Evolutionary conservation across 2,329 filamentous ascomycete genomes (phyloP), one percentile per base, ranked within the genome.

Genomic region (Seiridium cupressi): DNA sequence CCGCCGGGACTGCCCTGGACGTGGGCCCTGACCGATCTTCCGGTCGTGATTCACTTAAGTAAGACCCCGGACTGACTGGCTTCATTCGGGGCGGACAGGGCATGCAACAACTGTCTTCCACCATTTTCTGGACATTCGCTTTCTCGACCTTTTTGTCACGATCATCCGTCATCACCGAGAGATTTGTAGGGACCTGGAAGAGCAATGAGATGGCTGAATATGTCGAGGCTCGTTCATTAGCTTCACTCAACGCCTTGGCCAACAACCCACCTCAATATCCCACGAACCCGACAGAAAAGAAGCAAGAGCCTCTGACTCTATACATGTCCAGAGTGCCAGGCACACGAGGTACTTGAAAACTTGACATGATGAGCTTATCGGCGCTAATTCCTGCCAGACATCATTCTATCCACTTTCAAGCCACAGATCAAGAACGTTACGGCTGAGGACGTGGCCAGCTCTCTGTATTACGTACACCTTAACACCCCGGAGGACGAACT

Each of bases 251-350:
- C 65, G 79, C 84, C 47, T 84, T 97, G 63, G 94, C 95, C 63
- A 85, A 90, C 56, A 92, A 96, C 69, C 95, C 94, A 47, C 94
- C 95, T 51, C 84, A 88, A 68, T 95, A 96, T 73, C 92, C 92
- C 55, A 84, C 89, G 69, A 91, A 91, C 70, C 90, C 91, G 4
- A 85, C 87, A 3, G 87, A 89, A 66, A 78, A 84, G 67, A 84
- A 80, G 63, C 84, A 89, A 63, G 86, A 92, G 55, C 87, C 92
- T 3, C 75, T 98, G 55, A 87, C 89, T 2, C 84, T 99, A 46
- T 99, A 99, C 76, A 96, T 99, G 65, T 92, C 94, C 42, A 83
- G 94, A 65, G 94, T 99, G 0, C 95, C 95, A 1, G 94, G 94
- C 31, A 96, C 91, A 64, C 87, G 88, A 88, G 92, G 92, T 93